phyloP scores from a whole-genome alignment of 495 filamentous ascomycete genomes.

The Annulohypoxylon maeteangense region DNA sequence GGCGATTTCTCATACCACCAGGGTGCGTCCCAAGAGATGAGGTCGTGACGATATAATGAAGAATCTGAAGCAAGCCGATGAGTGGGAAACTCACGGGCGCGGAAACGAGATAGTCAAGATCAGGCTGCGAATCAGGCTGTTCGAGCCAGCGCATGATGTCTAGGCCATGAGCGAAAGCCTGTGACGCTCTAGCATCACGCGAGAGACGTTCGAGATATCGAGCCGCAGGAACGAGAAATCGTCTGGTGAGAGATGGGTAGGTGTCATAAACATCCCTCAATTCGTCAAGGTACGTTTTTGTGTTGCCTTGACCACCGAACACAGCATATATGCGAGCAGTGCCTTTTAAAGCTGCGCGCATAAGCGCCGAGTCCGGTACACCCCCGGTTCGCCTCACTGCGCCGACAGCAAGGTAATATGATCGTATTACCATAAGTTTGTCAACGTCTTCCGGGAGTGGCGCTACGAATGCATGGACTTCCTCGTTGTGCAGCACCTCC shows the following conservation, averaged over 20 bases:
- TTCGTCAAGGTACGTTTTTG: constrained; percentile 92
- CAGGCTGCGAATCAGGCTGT: constrained; percentile 79
- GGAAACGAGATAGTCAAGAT: constrained; percentile 93
- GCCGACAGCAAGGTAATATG: constrained; percentile 81
- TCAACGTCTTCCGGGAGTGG: constrained; percentile 76
- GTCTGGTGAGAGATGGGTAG: constrained; percentile 80
- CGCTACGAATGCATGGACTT: constrained; percentile 82
- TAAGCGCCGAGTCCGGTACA: constrained; percentile 81
- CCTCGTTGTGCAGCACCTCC: constrained; percentile 81
- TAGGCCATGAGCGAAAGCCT: constrained; percentile 85
- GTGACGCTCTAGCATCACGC: constrained; percentile 79
- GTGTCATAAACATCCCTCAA: constrained; percentile 80
- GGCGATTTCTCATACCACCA: constrained; percentile 74
- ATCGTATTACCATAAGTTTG: constrained; percentile 76
- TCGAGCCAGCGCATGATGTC: constrained; percentile 87
- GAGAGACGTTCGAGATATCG: constrained; percentile 75
- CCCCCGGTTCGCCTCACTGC: constrained; percentile 76
- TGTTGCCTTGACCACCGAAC: constrained; percentile 89
- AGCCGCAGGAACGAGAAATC: constrained; percentile 74
- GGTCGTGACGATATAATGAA: constrained; percentile 86
- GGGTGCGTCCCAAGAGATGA: constrained; percentile 81
- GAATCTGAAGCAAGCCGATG: constrained; percentile 85
- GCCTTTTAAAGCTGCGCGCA: constrained; percentile 77
- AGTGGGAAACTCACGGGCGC: constrained; percentile 92
- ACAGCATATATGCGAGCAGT: constrained; percentile 79